Evolutionary conservation across 2,329 filamentous ascomycete species (phyloP), one percentile per base, ranked within the genome.

Genomic region (Celoporthe dispersa): DNA sequence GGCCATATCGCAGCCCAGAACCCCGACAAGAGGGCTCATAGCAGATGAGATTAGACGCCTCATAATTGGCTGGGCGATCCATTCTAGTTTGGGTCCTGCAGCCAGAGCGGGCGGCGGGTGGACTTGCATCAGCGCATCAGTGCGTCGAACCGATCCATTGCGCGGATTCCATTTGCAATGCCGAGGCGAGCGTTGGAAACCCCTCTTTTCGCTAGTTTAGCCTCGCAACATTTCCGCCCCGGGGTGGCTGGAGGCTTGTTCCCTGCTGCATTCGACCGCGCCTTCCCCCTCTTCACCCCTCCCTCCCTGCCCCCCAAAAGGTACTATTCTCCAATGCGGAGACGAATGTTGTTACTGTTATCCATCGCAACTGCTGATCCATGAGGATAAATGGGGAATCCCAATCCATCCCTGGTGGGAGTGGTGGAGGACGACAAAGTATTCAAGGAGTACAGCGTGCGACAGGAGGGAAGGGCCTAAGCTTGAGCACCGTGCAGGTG

Each of bases 181-280:
- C 63, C 63, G 63, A 64, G 57, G 53, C 25, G 53, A 31, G 25
- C 25, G 25, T 57, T 31, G 44, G 61, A 51, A 64, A 53, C 63
- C 63, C 63, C 63, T 64, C 63, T 64, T 64, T 64, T 64, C 41
- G 41, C 63, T 31, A 44, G 22, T 51, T 53, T 60, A 35, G 57
- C 33, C 33, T 60, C 22, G 14, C 57, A 37, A 37, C 11, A 16
- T 37, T 37, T n/a, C 63, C 22, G n/a, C 22, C 60, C 35, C 12
- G 53, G 44, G 44, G 63, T 53, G 63, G 63, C 63, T 64, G 44
- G 44, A 64, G 25, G 44, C 63, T 35, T 64, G 44, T 53, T 64
- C 63, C 63, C 28, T 53, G 63, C 31, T 31, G 16, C 41, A 22
- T 44, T 11, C 28, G 7, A n/a, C 62, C 44, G 39, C 35, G 22